Conservation (phyloP, 2,329 filamentous ascomycete species). For the Catunica adiposa region DNA sequence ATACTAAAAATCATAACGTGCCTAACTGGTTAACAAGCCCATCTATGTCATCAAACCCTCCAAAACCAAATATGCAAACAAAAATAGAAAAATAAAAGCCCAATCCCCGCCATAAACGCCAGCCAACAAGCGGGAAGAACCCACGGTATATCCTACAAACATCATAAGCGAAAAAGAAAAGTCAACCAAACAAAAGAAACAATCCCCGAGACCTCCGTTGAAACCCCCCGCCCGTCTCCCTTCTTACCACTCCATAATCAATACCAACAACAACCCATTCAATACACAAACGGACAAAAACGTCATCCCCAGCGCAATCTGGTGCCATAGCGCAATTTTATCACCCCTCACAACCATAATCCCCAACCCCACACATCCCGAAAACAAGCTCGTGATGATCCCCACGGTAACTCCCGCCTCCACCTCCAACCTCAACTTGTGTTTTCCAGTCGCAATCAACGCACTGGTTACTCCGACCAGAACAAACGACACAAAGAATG, state of each 20-base stretch:
- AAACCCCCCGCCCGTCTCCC: background rate
- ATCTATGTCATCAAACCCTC: too few relatives aligned
- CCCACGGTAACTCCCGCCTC: constrained; percentile 57
- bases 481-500: constrained; percentile 42
- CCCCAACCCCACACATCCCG: constrained; percentile 44
- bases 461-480: constrained; percentile 48
- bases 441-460: constrained; percentile 50
- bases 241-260: constrained; percentile 22
- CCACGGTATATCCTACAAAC: background rate
- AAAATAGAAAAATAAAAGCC: too few relatives aligned
- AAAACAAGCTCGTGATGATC: constrained; percentile 48
- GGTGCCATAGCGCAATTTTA: constrained; percentile 26
- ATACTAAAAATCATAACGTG: too few relatives aligned
- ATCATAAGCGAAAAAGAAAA: constrained; percentile 3
- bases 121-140: background rate
- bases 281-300: constrained; percentile 26
- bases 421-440: constrained; percentile 52
- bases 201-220: background rate
- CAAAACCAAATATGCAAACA: too few relatives aligned
- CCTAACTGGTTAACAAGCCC: too few relatives aligned
- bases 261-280: constrained; percentile 28
- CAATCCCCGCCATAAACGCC: too few relatives aligned
- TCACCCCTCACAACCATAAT: constrained; percentile 38
- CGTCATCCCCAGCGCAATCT: constrained; percentile 24
- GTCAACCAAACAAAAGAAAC: background rate